These are phyloP conservation scores for Xerocomus brunneocitrinus DNA, from an alignment of 768 basidiomycete species.

Conservation along the genomic window DNA sequence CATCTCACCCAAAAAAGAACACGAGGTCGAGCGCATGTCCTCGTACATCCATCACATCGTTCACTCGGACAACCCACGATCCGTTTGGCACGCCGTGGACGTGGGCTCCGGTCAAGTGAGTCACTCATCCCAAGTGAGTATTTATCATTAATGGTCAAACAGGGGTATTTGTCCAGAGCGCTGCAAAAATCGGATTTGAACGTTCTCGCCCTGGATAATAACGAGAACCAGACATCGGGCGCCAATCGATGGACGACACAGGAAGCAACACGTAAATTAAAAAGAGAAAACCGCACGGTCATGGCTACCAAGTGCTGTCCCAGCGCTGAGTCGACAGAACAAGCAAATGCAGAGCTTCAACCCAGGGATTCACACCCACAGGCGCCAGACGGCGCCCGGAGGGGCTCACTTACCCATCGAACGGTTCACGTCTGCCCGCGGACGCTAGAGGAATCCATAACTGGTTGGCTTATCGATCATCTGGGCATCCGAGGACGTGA, in stretches of 20 bases:
- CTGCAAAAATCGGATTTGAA: constrained; percentile 36
- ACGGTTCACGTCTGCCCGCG: constrained; percentile 51
- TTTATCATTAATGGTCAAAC: background rate
- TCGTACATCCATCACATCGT: constrained; percentile 43
- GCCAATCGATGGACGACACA: constrained; percentile 43
- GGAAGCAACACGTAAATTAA: constrained; percentile 18
- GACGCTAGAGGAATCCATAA: constrained; percentile 42
- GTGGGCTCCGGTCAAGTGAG: constrained; percentile 68
- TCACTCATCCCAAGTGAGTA: constrained; percentile 2
- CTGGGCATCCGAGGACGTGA: background rate
- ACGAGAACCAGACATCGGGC: constrained; percentile 54
- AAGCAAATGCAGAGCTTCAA: background rate
- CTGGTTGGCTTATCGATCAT: constrained; percentile 46
- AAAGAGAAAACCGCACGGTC: constrained; percentile 4
- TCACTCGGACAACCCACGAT: constrained; percentile 21
- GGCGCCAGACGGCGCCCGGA: background rate
- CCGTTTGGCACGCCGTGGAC: constrained; percentile 53
- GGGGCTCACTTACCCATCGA: constrained; percentile 47
- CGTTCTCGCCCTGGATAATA: constrained; percentile 65
- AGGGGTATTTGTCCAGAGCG: constrained; percentile 63
- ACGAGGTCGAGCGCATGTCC: constrained; percentile 66
- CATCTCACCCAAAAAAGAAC: constrained; percentile 74
- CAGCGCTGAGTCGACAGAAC: background rate
- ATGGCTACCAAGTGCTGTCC: background rate
- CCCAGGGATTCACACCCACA: background rate